Percentiles rank a stretch among this genome's conserved stretches.
phyloP scores from a whole-genome alignment of 768 basidiomycete species.

The Pisolithus albus region DNA sequence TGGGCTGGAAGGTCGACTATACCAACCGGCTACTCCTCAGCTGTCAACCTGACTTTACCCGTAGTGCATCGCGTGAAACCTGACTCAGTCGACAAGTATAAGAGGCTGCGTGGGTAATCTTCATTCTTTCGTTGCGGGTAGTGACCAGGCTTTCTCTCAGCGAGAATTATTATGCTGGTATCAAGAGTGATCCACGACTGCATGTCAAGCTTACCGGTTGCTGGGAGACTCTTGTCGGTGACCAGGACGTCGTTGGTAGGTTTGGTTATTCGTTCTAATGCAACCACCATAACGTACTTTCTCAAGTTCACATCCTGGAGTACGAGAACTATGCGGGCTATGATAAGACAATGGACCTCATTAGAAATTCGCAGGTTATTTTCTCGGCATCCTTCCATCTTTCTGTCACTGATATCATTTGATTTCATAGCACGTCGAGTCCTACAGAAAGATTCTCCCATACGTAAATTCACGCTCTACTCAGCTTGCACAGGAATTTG shows the following conservation, averaged over 20 bases:
- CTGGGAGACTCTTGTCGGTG: conserved; percentile 88
- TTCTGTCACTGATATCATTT: not conserved
- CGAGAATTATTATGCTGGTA: conserved; percentile 75
- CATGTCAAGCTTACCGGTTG: conserved; percentile 87
- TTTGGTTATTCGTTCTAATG: conserved; percentile 22
- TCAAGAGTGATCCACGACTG: conserved; percentile 65
- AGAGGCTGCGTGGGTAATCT: conserved; percentile 68
- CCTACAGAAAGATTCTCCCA: conserved; percentile 73
- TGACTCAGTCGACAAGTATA: conserved; percentile 74
- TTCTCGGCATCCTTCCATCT: not conserved
- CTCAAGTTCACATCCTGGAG: conserved; percentile 68
- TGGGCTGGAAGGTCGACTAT: conserved; percentile 65
- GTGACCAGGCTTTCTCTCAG: conserved; percentile 32
- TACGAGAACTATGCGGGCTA: conserved; percentile 91
- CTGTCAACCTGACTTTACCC: conserved; percentile 2
- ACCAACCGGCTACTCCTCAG: not conserved
- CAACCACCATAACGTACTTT: not conserved
- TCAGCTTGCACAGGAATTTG: conserved; percentile 90
- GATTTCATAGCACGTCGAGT: conserved; percentile 47
- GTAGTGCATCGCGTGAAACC: conserved; percentile 85
- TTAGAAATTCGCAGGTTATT: conserved; percentile 61
- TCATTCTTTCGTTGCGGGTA: conserved; percentile 1
- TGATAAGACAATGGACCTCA: conserved; percentile 64
- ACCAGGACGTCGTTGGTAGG: conserved; percentile 78
- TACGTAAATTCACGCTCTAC: conserved; percentile 62